Evolutionary conservation across 306 rosid genomes (phyloP).

Genomic region (Rosa rugosa): DNA sequence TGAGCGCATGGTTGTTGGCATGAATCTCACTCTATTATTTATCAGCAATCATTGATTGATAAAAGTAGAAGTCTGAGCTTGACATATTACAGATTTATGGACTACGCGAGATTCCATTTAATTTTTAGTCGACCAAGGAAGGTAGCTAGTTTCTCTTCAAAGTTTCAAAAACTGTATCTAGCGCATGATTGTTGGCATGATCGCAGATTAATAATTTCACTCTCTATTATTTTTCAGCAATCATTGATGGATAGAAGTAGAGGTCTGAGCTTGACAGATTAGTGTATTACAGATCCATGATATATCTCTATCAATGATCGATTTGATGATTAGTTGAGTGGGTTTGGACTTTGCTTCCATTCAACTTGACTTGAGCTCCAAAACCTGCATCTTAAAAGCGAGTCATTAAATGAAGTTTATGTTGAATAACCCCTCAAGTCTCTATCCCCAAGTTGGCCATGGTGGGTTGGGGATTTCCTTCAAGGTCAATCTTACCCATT

Average conservation of each 20-base stretch:
- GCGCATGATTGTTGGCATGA: not conserved
- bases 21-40: not conserved
- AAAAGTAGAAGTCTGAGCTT: not conserved
- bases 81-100: not conserved
- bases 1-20: not conserved
- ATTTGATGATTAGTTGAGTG: slow-evolving; percentile 6
- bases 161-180: not conserved
- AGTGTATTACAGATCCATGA: not conserved
- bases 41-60: not conserved
- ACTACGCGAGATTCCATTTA: not conserved
- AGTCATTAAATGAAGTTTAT: not conserved
- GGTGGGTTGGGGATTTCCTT: slow-evolving; percentile 10
- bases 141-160: not conserved
- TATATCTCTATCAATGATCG: not conserved
- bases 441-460: slow-evolving; percentile 13
- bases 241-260: not conserved
- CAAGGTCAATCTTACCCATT: slow-evolving; percentile 10
- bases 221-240: not conserved
- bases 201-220: too few relatives aligned
- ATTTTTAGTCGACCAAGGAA: not conserved
- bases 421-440: not conserved
- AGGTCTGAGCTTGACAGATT: not conserved
- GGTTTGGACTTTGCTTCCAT: slow-evolving; percentile 1
- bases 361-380: slow-evolving; percentile 4
- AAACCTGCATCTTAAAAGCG: not conserved